Evolutionary conservation across 1,284 basidiomycete species (phyloP).

Genomic region (Cryptococcus jaspeensis): DNA sequence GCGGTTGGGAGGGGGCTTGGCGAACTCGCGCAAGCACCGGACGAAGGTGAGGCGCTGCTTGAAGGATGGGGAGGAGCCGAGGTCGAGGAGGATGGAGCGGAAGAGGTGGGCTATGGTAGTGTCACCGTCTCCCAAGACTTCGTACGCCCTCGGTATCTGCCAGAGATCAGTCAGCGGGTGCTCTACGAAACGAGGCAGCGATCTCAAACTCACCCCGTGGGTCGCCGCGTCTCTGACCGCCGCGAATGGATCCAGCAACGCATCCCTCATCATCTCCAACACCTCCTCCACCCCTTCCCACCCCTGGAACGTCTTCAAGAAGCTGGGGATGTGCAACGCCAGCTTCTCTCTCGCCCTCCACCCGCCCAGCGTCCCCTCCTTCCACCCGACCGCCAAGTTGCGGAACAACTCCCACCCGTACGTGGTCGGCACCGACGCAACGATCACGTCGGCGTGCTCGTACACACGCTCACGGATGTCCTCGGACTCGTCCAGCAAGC

Average conservation of each 20-base stretch:
- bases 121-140: conserved; percentile 53
- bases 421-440: conserved; percentile 58
- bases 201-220: conserved; percentile 57
- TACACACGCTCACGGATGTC: conserved; percentile 64
- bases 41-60: conserved; percentile 77
- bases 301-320: conserved; percentile 53
- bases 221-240: conserved; percentile 80
- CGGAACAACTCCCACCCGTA: conserved; percentile 60
- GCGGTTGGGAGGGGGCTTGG: conserved; percentile 53
- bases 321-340: conserved; percentile 59
- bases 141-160: conserved; percentile 60
- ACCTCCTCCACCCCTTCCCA: conserved; percentile 47
- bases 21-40: conserved; percentile 67
- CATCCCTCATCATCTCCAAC: conserved; percentile 60
- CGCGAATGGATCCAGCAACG: conserved; percentile 75
- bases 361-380: conserved; percentile 61
- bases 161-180: conserved; percentile 23
- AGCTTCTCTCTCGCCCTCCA: conserved; percentile 81
- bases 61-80: conserved; percentile 62
- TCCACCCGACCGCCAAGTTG: conserved; percentile 64
- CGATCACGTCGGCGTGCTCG: conserved; percentile 63
- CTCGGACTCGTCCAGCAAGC: conserved; percentile 60
- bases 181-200: neutral
- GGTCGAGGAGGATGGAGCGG: conserved; percentile 58
- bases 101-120: conserved; percentile 38